Conservation (phyloP, 495 filamentous ascomycete species). For the Rostrohypoxylon terebratum region DNA sequence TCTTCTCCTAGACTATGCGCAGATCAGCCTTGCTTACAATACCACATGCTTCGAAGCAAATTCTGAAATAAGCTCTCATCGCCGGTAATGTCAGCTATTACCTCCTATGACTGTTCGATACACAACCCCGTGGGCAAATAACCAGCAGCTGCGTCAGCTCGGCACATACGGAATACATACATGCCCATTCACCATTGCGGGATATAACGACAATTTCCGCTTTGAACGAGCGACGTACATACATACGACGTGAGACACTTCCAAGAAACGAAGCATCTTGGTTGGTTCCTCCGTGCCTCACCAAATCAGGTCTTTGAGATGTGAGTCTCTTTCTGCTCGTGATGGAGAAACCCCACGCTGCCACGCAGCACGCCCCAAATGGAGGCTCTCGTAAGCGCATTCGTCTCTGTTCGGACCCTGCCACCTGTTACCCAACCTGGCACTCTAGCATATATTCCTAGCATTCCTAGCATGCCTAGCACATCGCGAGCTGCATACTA, state of each 20-base stretch:
- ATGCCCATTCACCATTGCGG: slow-evolving; percentile 27
- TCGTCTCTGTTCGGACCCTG: slow-evolving; percentile 33
- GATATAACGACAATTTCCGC: slow-evolving; percentile 43
- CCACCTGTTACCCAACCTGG: slow-evolving; percentile 28
- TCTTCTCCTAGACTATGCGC: slow-evolving; percentile 6
- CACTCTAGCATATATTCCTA: neutral
- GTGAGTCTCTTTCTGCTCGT: slow-evolving; percentile 28
- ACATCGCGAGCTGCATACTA: slow-evolving; percentile 22
- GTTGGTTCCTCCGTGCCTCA: slow-evolving; percentile 31
- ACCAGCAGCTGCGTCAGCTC: slow-evolving; percentile 31
- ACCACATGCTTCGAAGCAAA: slow-evolving; percentile 1
- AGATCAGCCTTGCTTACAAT: slow-evolving; percentile 8
- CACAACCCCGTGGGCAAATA: slow-evolving; percentile 13
- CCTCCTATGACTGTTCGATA: slow-evolving; percentile 4
- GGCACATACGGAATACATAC: slow-evolving; percentile 14
- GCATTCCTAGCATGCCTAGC: neutral
- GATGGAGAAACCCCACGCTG: slow-evolving; percentile 39
- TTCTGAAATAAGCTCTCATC: neutral
- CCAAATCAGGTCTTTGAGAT: slow-evolving; percentile 17
- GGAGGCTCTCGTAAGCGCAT: slow-evolving; percentile 42
- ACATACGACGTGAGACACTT: slow-evolving; percentile 37
- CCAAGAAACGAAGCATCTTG: slow-evolving; percentile 34
- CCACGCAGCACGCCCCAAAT: slow-evolving; percentile 41
- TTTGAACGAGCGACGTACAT: slow-evolving; percentile 35
- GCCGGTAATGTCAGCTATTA: neutral